phyloP scores from a whole-genome alignment of 768 basidiomycete genomes.

The Kwoniella sp. region DNA sequence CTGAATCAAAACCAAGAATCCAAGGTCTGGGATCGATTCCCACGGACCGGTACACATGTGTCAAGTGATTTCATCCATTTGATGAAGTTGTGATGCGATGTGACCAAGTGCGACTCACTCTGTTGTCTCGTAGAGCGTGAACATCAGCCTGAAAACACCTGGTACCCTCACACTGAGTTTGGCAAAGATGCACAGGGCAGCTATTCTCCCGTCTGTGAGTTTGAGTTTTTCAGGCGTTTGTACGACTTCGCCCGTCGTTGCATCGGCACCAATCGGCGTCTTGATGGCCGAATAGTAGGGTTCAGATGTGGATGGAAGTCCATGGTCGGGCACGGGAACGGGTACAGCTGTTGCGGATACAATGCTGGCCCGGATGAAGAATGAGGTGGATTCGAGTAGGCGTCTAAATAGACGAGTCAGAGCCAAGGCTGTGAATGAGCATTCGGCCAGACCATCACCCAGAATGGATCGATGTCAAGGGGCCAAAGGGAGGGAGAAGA shows the following conservation, averaged over 20 bases:
- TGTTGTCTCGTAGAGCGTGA: constrained; percentile 51
- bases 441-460: too few species aligned
- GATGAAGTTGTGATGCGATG: too few species aligned
- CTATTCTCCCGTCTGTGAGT: constrained; percentile 43
- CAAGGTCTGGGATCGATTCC: too few species aligned
- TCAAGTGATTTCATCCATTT: neutral
- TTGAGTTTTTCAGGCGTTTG: constrained; percentile 54
- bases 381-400: constrained; percentile 43
- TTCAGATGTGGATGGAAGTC: constrained; percentile 9
- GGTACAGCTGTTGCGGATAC: constrained; percentile 37
- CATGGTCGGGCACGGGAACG: constrained; percentile 24
- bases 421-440: too few species aligned
- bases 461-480: too few species aligned
- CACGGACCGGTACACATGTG: too few species aligned
- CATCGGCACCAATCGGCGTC: constrained; percentile 51
- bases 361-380: constrained; percentile 53
- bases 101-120: constrained; percentile 41
- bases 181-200: constrained; percentile 54
- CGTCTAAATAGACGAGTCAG: constrained; percentile 26
- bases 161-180: constrained; percentile 54
- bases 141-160: constrained; percentile 52
- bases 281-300: constrained; percentile 43
- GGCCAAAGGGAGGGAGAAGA: neutral
- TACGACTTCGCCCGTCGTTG: constrained; percentile 54
- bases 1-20: too few species aligned